Base-by-base conservation (phyloP, 352 stramenopile genomes). In the Pythium grandisporangium region DNA sequence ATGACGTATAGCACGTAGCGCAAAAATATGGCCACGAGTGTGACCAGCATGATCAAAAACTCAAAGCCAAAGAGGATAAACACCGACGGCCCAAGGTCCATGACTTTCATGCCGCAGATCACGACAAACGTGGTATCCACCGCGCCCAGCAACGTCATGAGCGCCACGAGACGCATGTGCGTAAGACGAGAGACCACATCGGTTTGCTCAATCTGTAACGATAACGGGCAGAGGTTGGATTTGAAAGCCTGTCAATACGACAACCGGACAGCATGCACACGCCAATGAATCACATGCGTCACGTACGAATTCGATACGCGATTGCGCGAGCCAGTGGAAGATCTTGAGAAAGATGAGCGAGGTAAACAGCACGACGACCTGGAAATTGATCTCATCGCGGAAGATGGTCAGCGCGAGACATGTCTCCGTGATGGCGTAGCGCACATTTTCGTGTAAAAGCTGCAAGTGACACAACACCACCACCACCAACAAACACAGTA, bases 331-430 rank as follows among this genome's bases (percentile, higher is more conserved):
- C 83, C 82, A 95, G 55, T 95, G 85, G 56, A 97, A 94, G 44
- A 95, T 81, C 66, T 99, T 99, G 53, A 86, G 60, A 51, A 99
- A 92, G 33, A 99, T 80, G 19, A 99, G 71, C 29, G 82, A 69
- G 29, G 95, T 86, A 72, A 99, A 99, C 12, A 98, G 58, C 40
- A 89, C 76, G 24, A 96, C 82, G 25, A 98, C 95, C n/a, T 83
- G 63, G 29, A 97, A 85, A 41, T 85, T 97, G 47, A 99, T 86
- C 68, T 99, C 95, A 30, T 96, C 84, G 17, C 95, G 85, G 70
- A 99, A 99, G 41, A 99, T 98, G 29, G 96, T 99, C 20, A 99
- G 79, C n/a, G 96, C 96, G 20, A 99, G 67, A 75, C 95, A 99
- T 19, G 95, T 99, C 75, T 99, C 96, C 5, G 95, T 98, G 45